phyloP scores from a whole-genome alignment of 2,329 filamentous ascomycete species.

The Hypoxylon sp. region DNA sequence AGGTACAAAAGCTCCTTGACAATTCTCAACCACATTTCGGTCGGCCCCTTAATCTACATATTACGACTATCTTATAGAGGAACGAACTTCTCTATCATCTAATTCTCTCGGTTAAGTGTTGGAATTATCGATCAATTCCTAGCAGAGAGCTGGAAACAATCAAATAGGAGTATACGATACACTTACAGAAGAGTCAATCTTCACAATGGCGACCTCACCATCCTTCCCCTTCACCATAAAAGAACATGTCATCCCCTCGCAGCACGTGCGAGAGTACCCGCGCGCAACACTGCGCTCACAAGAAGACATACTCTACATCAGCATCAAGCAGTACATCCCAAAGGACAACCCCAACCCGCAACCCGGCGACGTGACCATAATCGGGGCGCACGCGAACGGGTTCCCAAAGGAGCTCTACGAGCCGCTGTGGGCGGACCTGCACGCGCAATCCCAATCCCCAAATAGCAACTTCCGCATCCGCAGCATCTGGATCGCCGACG shows the following conservation, averaged over 20 bases:
- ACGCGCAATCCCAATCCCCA: constrained; percentile 50
- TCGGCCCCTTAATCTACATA: too few species aligned
- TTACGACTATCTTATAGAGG: too few species aligned
- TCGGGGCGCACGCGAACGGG: constrained; percentile 89
- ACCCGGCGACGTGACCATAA: constrained; percentile 82
- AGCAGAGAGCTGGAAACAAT: too few species aligned
- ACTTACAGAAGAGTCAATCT: neutral
- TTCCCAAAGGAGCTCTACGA: constrained; percentile 98
- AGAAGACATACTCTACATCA: constrained; percentile 76
- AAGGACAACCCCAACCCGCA: constrained; percentile 72
- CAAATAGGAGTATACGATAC: too few species aligned
- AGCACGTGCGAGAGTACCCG: constrained; percentile 85
- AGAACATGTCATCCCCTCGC: constrained; percentile 76
- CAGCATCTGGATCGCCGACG: constrained; percentile 88
- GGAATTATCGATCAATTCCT: too few species aligned
- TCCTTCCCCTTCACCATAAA: constrained; percentile 67
- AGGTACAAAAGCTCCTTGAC: too few species aligned
- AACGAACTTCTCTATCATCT: too few species aligned
- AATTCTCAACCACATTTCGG: too few species aligned
- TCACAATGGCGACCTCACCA: constrained; percentile 14
- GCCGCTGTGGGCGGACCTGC: constrained; percentile 86
- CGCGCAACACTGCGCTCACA: constrained; percentile 75
- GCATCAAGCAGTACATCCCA: constrained; percentile 89
- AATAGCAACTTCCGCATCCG: constrained; percentile 72
- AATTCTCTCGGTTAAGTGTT: too few species aligned